Evolutionary conservation across 1,284 basidiomycete species (phyloP), one percentile per base, ranked within the genome.

Genomic region (Boletus mariae): DNA sequence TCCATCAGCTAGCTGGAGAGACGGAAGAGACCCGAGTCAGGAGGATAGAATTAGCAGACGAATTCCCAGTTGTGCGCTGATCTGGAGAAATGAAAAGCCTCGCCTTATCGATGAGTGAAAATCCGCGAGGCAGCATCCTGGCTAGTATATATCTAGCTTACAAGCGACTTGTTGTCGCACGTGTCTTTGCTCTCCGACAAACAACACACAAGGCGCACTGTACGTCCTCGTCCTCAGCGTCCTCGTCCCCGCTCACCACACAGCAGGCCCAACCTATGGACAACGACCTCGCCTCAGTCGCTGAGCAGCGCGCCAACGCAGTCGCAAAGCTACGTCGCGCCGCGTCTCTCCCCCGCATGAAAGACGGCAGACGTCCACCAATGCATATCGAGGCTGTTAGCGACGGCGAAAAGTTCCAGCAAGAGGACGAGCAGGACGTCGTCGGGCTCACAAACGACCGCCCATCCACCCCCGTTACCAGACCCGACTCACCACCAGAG

Each of bases 271-370:
- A 29, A 20, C 20, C 49, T 54, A 70, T 68, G 70, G 66, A 69
- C 55, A 78, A 74, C 74, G 80, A 81, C 61, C 60, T 69, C 46
- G 66, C 77, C 44, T 72, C 79, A 52, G 76, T 80, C 75, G 80
- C 85, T 51, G 81, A 86, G 63, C 81, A 87, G 64, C 81, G 92
- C 55, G 89, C 90, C 63, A 82, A 83, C 54, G 89, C 91, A n/a
- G 85, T 94, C 55, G 90, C 90, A 51, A 92, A 86, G 73, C 82
- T 95, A 59, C 93, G 90, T 72, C 84, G 92, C 61, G 92, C 92
- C 37, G 90, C 92, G 46, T 94, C 92, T 20, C 73, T 94, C 28
- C 92, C 92, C 35, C 81, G 92, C 52, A 90, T 90, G 80, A 90
- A 92, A 67, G 87, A 92, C 68, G 92, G 91, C 2, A 75, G 91